These are phyloP conservation scores for Geotrichum bryndzae DNA, from an alignment of 1,139 yeast species.

Conservation along the genomic window DNA sequence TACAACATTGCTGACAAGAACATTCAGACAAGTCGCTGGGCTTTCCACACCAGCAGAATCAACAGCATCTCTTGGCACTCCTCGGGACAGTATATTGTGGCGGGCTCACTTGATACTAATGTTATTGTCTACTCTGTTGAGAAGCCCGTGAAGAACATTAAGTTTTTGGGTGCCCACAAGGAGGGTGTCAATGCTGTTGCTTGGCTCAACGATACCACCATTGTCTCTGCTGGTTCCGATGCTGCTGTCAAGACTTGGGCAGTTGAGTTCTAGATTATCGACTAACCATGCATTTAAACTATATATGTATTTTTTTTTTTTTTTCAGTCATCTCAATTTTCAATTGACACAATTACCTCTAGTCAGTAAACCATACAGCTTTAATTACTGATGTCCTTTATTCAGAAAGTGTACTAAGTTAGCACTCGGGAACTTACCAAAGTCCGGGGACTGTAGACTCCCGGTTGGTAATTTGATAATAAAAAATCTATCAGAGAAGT, in stretches of 20 bases:
- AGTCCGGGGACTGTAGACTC: too few relatives aligned
- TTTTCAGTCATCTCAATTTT: neutral
- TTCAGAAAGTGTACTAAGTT: neutral
- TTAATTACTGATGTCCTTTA: too few relatives aligned
- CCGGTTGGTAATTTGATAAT: too few relatives aligned
- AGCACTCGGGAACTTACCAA: too few relatives aligned
- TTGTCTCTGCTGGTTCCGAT: slow-evolving; percentile 75
- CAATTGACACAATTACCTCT: too few relatives aligned
- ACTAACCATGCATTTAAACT: neutral
- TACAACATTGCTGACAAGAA: slow-evolving; percentile 51
- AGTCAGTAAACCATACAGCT: too few relatives aligned
- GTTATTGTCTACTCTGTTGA: slow-evolving; percentile 72
- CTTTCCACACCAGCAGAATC: slow-evolving; percentile 83
- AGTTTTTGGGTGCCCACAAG: slow-evolving; percentile 75
- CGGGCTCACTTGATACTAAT: slow-evolving; percentile 81
- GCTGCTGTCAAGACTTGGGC: slow-evolving; percentile 74
- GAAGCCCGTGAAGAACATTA: slow-evolving; percentile 70
- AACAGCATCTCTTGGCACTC: slow-evolving; percentile 72
- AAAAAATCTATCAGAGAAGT: too few relatives aligned
- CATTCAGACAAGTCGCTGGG: slow-evolving; percentile 85
- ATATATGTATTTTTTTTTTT: neutral
- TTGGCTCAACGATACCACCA: slow-evolving; percentile 51
- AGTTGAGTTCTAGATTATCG: slow-evolving; percentile 22
- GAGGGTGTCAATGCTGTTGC: slow-evolving; percentile 72
- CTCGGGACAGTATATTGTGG: slow-evolving; percentile 64